A percentile compares a stretch with the other conserved stretches of the same genome.
Evolutionary conservation across 2,329 filamentous ascomycete genomes (phyloP).

Genomic region (Aspergillus proliferans): DNA sequence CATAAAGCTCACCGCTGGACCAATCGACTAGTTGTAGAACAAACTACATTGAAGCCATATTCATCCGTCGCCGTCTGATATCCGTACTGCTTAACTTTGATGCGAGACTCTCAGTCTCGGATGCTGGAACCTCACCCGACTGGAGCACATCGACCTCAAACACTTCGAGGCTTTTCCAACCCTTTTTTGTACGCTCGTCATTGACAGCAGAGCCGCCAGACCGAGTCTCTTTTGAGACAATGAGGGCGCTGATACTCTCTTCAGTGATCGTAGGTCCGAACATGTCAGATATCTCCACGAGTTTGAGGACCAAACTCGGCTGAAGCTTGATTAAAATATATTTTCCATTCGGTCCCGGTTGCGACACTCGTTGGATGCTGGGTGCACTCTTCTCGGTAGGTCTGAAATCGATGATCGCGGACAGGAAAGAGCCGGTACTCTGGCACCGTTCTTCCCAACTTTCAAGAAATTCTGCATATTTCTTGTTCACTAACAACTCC

Average conservation of each 20-base stretch:
- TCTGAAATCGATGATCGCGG: conserved; percentile 55
- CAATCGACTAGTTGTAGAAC: conserved; percentile 5
- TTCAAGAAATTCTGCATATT: conserved; percentile 73
- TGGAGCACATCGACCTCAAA: conserved; percentile 89
- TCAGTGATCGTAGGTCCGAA: conserved; percentile 88
- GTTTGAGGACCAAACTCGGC: conserved; percentile 62
- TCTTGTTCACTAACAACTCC: conserved; percentile 79
- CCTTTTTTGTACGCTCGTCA: conserved; percentile 66
- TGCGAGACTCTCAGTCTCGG: conserved; percentile 57
- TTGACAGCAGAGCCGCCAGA: conserved; percentile 81
- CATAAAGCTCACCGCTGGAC: background rate
- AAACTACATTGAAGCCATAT: conserved; percentile 27
- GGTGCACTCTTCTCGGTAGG: conserved; percentile 34
- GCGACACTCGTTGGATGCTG: conserved; percentile 24
- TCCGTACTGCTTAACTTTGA: conserved; percentile 89
- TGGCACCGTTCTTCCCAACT: conserved; percentile 69
- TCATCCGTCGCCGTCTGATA: conserved; percentile 55
- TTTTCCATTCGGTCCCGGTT: conserved; percentile 35
- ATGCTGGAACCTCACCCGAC: conserved; percentile 50
- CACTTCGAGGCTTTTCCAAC: conserved; percentile 69
- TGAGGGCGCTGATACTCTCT: conserved; percentile 68
- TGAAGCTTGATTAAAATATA: conserved; percentile 46
- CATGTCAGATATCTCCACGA: conserved; percentile 77
- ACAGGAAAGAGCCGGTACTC: conserved; percentile 65
- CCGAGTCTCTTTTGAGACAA: conserved; percentile 83